Evolutionary conservation across 768 basidiomycete species (phyloP).

Genomic region (Serendipita sp.): DNA sequence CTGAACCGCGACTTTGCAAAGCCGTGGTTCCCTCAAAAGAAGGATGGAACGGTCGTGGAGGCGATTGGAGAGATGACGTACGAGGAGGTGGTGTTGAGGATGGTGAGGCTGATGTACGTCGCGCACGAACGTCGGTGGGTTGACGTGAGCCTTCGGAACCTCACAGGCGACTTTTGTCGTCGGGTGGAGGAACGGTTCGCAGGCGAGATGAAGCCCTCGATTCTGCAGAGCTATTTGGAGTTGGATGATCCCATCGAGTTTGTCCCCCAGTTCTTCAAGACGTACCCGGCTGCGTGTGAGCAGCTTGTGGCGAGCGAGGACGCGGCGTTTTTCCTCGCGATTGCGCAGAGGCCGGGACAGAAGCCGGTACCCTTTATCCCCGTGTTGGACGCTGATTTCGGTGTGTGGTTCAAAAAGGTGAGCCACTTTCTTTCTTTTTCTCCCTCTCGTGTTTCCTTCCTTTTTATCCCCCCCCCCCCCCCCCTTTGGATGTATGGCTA

Average conservation of each 20-base stretch:
- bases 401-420: conserved; percentile 99
- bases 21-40: conserved; percentile 96
- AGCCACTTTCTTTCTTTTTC: conserved; percentile 12
- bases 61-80: conserved; percentile 97
- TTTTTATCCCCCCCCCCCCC: neutral
- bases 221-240: conserved; percentile 66
- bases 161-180: conserved; percentile 93
- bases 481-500: conserved; percentile 13
- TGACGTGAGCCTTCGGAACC: conserved; percentile 77
- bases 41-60: conserved; percentile 66
- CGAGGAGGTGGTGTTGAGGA: conserved; percentile 82
- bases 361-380: conserved; percentile 99
- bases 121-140: conserved; percentile 86
- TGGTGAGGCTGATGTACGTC: conserved; percentile 92
- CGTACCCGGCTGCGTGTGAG: conserved; percentile 64
- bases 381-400: conserved; percentile 80
- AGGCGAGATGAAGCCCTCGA: conserved; percentile 71
- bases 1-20: conserved; percentile 95
- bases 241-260: conserved; percentile 73
- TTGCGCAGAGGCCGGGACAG: conserved; percentile 89
- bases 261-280: conserved; percentile 67
- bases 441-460: neutral
- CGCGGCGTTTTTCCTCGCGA: conserved; percentile 88
- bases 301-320: conserved; percentile 91
- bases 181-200: conserved; percentile 93